These are phyloP conservation scores for Trichoderma koningiopsis DNA, from an alignment of 2,329 filamentous ascomycete species.

Conservation along the genomic window DNA sequence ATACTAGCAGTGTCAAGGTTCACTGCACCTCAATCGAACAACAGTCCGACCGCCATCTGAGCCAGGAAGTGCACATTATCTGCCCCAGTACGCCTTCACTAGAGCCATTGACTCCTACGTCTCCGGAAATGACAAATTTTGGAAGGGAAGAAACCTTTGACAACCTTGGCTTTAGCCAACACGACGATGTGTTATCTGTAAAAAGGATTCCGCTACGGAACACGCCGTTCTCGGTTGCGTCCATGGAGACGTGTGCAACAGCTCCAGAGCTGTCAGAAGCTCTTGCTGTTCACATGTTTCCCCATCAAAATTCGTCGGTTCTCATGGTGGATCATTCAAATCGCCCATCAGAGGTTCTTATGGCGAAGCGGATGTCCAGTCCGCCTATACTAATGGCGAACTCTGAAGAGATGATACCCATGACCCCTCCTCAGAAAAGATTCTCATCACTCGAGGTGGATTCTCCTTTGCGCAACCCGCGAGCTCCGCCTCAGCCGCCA, in stretches of 20 bases:
- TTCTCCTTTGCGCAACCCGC: constrained; percentile 64
- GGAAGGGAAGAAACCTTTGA: constrained; percentile 38
- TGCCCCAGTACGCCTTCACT: constrained; percentile 2
- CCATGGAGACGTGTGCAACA: constrained; percentile 64
- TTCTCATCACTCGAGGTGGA: constrained; percentile 58
- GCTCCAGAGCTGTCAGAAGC: constrained; percentile 65
- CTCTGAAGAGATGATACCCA: constrained; percentile 39
- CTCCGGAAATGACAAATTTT: constrained; percentile 1
- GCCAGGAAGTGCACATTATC: constrained; percentile 18
- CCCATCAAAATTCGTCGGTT: constrained; percentile 66
- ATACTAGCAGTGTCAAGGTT: neutral
- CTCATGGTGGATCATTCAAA: constrained; percentile 60
- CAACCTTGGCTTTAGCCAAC: constrained; percentile 50
- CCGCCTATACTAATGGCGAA: constrained; percentile 45
- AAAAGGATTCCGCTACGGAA: constrained; percentile 57
- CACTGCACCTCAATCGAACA: neutral
- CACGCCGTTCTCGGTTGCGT: constrained; percentile 64
- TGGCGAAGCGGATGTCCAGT: constrained; percentile 38
- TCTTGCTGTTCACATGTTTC: constrained; percentile 61
- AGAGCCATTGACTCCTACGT: neutral
- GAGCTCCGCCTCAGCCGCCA: constrained; percentile 59
- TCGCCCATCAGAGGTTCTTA: constrained; percentile 51
- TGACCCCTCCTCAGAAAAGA: constrained; percentile 55
- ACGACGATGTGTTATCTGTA: constrained; percentile 56
- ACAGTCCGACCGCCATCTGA: neutral